Conservation (phyloP, 257 asterid species). For the Solanum medicagineum region DNA sequence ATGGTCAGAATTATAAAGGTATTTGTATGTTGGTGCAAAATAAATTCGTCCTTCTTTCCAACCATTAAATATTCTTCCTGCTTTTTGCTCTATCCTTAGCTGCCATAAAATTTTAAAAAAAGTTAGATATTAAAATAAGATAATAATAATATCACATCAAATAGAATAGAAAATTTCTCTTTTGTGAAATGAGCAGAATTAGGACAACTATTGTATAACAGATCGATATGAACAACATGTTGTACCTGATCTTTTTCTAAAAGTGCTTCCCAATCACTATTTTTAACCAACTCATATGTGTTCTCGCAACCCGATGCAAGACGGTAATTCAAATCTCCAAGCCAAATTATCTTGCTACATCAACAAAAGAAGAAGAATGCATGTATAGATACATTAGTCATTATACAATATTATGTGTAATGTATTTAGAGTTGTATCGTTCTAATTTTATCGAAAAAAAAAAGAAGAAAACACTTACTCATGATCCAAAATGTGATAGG, state of each 20-base stretch:
- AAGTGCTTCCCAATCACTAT: conserved; percentile 59
- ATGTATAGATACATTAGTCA: neutral
- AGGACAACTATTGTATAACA: too few species aligned
- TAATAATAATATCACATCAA: too few species aligned
- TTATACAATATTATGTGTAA: neutral
- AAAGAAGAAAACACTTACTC: conserved; percentile 32
- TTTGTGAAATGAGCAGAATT: too few species aligned
- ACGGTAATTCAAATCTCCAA: conserved; percentile 86
- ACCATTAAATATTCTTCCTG: conserved; percentile 71
- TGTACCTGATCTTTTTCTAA: conserved; percentile 65
- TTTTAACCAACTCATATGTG: conserved; percentile 34
- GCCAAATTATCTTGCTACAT: conserved; percentile 75
- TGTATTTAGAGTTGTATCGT: neutral
- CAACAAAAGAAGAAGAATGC: neutral
- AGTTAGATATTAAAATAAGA: neutral
- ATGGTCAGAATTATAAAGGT: conserved; percentile 41
- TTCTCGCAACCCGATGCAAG: conserved; percentile 34
- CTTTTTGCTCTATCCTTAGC: conserved; percentile 56
- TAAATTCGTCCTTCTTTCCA: conserved; percentile 75
- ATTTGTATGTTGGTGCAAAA: conserved; percentile 89
- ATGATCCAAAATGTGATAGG: conserved; percentile 44
- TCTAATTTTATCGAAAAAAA: neutral
- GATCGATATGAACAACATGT: neutral
- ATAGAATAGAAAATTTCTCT: too few species aligned
- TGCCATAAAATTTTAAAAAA: conserved; percentile 1